phyloP scores from a whole-genome alignment of 352 stramenopile genomes.

The Globisporangium acanthophoron region DNA sequence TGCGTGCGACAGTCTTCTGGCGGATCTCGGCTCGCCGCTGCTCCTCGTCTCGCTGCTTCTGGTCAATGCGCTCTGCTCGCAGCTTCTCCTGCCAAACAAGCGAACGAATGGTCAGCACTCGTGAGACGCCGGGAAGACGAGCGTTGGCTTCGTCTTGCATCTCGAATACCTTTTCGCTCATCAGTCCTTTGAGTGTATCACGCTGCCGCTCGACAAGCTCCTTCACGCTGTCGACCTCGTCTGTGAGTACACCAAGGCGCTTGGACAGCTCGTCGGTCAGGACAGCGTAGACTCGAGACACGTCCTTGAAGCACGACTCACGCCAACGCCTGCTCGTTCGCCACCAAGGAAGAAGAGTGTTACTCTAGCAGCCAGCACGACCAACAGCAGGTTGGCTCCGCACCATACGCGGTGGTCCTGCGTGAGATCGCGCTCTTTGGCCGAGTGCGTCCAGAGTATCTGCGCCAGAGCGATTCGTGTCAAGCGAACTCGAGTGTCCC shows the following conservation, averaged over 20 bases:
- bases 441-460: conserved; percentile 21
- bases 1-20: conserved; percentile 21
- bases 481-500: neutral
- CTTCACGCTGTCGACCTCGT: neutral
- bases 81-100: conserved; percentile 17
- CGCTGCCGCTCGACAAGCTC: neutral
- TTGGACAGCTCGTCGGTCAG: conserved; percentile 6
- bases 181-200: conserved; percentile 8
- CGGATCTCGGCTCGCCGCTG: conserved; percentile 16
- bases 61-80: conserved; percentile 15
- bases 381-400: neutral
- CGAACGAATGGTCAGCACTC: neutral
- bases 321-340: conserved; percentile 16
- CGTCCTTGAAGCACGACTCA: conserved; percentile 19
- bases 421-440: conserved; percentile 10
- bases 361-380: neutral
- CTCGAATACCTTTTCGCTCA: conserved; percentile 20
- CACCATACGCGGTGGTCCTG: conserved; percentile 24
- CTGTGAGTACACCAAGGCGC: neutral
- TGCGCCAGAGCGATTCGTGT: neutral
- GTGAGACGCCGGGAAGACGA: neutral
- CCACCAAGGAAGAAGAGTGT: neutral
- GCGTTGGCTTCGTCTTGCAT: neutral
- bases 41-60: conserved; percentile 19
- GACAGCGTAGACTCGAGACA: conserved; percentile 7